A percentile compares a stretch with the other conserved stretches of the same genome.
Evolutionary conservation across 257 asterid species (phyloP).

Genomic region (Gentiana dahurica): DNA sequence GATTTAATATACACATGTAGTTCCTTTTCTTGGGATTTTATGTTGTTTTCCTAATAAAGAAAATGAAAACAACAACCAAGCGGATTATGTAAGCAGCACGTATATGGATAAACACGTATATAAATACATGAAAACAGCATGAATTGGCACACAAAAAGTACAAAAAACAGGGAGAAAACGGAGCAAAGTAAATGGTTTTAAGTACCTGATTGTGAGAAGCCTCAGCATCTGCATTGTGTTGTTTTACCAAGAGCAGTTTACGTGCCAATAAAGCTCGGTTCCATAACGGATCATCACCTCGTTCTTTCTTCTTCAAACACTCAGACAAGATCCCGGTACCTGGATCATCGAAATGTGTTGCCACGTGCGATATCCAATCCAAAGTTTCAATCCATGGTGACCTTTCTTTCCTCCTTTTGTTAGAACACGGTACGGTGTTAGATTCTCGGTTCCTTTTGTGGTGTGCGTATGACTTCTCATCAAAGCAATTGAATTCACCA

Average conservation of each 20-base stretch:
- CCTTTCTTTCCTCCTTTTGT: constrained; percentile 45
- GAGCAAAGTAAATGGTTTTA: not conserved
- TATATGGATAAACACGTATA: too few relatives aligned
- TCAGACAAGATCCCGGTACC: constrained; percentile 17
- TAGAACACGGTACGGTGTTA: constrained; percentile 14
- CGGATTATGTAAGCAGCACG: too few relatives aligned
- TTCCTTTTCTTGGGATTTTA: too few relatives aligned
- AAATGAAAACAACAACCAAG: too few relatives aligned
- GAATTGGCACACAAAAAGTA: constrained; percentile 1
- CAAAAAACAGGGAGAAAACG: constrained; percentile 5
- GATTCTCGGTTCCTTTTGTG: constrained; percentile 11
- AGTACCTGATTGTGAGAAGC: constrained; percentile 45
- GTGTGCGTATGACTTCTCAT: constrained; percentile 4
- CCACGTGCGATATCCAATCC: constrained; percentile 40
- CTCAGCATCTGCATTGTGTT: constrained; percentile 19
- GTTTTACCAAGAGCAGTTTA: constrained; percentile 31
- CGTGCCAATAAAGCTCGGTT: constrained; percentile 44
- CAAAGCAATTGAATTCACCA: constrained; percentile 8
- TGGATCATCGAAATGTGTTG: constrained; percentile 41
- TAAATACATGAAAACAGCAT: constrained; percentile 1
- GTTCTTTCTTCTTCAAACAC: constrained; percentile 30
- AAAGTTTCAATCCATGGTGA: constrained; percentile 36
- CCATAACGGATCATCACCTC: constrained; percentile 37
- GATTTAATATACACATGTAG: too few relatives aligned
- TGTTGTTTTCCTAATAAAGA: too few relatives aligned